Base-by-base conservation (phyloP, 768 basidiomycete species). In the Podaxis mareebaensis region DNA sequence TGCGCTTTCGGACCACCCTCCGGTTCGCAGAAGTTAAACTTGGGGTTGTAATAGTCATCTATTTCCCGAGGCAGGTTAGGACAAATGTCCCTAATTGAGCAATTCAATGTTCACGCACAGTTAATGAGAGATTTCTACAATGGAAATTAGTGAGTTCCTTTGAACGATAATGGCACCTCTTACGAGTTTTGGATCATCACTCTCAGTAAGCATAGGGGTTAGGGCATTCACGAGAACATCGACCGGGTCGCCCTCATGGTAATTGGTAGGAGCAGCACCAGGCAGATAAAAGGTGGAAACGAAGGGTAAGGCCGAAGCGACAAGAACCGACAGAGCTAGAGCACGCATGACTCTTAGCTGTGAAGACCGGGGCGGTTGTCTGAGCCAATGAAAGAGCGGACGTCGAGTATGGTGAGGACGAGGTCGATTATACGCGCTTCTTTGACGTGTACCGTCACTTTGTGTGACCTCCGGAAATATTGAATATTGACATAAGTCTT, bases 31-130 rank as follows among this genome's bases (percentile, higher is more conserved):
- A 98, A 97, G 65, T 87, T 87, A 66, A 98, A 91, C 58, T 81
- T 81, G 2, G 89, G 85, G 70, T 95, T 85, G 75, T 98, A 99
- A 76, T 96, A 98, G 74, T 99, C 96, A 74, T 96, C 93, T 92
- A 64, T 64, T 73, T 28, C 36, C 24, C 12, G n/a, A 22, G 17
- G 26, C 64, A 60, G 36, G 65, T 56, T 39, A 38, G 36, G 33
- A 33, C n/a, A n/a, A 33, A n/a, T 2, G 13, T 17, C 33, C 24
- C 8, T 51, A 7, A 51, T 53, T 26, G 46, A 30, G 46, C 17
- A 26, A 48, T 20, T 53, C n/a, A 22, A 46, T 4, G 26, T 20
- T 55, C 30, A 61, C 84, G 70, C 67, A 95, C 93, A 94, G 70
- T 94, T 94, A 58, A 96, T 92, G 67, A 96, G 77, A 15, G 93